A percentile compares a stretch with the other conserved stretches of the same genome.
These are phyloP conservation scores for Gaertneriomyces semiglobifer DNA, from an alignment of 192 early-diverging fungal species.

Conservation along the genomic window DNA sequence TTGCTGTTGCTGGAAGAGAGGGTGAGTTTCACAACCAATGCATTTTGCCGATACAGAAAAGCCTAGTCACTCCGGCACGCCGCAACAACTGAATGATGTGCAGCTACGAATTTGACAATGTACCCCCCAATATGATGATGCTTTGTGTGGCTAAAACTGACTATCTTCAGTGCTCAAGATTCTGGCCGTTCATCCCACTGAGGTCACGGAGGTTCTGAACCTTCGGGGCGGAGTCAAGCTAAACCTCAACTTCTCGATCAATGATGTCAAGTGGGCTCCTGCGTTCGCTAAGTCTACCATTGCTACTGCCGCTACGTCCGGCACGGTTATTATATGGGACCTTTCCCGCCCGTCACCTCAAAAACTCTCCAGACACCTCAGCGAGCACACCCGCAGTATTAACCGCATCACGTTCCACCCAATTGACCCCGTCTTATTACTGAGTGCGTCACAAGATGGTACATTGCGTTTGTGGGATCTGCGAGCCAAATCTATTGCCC, in stretches of 20 bases:
- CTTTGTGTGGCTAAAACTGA: not conserved
- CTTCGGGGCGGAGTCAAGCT: constrained; percentile 56
- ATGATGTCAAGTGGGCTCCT: constrained; percentile 81
- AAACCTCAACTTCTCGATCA: constrained; percentile 57
- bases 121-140: not conserved
- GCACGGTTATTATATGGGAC: constrained; percentile 75
- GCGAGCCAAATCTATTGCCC: constrained; percentile 46
- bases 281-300: constrained; percentile 60
- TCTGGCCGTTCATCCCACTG: constrained; percentile 48
- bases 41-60: too few relatives aligned
- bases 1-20: constrained; percentile 68
- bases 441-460: constrained; percentile 76
- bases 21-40: constrained; percentile 36
- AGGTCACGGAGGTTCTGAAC: constrained; percentile 61
- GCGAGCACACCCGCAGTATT: constrained; percentile 68
- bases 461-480: constrained; percentile 80
- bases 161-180: constrained; percentile 64
- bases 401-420: constrained; percentile 79
- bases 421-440: constrained; percentile 55
- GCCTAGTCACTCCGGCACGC: not conserved
- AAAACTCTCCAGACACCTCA: constrained; percentile 37
- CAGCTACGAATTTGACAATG: not conserved
- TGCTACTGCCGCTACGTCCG: constrained; percentile 67
- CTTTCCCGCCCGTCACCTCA: constrained; percentile 44
- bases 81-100: not conserved